phyloP scores from a whole-genome alignment of 2,329 filamentous ascomycete genomes.

The Lasiodiplodia theobromae region DNA sequence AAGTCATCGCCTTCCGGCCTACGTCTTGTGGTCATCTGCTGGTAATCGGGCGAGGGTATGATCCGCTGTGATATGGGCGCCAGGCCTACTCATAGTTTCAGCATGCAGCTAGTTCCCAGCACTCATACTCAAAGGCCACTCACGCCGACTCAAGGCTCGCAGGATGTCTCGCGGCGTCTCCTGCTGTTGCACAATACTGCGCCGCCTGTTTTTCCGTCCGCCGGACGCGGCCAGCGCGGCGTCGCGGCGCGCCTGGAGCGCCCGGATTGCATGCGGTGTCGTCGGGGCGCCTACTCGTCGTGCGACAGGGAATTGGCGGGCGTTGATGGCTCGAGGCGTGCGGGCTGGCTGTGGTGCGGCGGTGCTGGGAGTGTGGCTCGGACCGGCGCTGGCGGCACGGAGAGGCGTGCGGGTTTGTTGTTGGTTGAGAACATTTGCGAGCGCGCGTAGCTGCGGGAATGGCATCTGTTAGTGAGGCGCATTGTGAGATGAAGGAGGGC shows the following conservation, averaged over 20 bases:
- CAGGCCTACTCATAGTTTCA: conserved; percentile 51
- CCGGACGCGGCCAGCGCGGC: conserved; percentile 56
- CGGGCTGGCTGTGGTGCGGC: conserved; percentile 32
- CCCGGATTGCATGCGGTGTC: conserved; percentile 63
- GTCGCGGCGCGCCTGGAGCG: conserved; percentile 59
- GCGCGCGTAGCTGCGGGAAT: conserved; percentile 39
- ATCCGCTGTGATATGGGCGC: conserved; percentile 57
- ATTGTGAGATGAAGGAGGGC: neutral
- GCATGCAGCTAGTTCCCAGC: conserved; percentile 23
- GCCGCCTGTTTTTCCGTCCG: conserved; percentile 53
- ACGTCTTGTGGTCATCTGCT: conserved; percentile 41
- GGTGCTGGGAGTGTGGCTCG: conserved; percentile 45
- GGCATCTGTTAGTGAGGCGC: neutral
- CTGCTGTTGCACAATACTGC: conserved; percentile 57
- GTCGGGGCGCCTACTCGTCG: conserved; percentile 50
- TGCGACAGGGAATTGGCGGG: conserved; percentile 43
- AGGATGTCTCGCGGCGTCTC: conserved; percentile 64
- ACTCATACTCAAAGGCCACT: neutral
- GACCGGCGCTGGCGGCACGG: conserved; percentile 44
- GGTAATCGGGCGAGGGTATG: conserved; percentile 55
- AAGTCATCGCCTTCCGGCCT: conserved; percentile 50
- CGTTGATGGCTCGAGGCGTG: conserved; percentile 44
- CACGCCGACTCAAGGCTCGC: conserved; percentile 60
- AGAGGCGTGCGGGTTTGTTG: conserved; percentile 44
- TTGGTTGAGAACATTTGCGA: conserved; percentile 39